A percentile compares a stretch with the other conserved stretches of the same genome.
Conservation (phyloP, 371 early-diverging fungal species). For the Mortierella sp. region DNA sequence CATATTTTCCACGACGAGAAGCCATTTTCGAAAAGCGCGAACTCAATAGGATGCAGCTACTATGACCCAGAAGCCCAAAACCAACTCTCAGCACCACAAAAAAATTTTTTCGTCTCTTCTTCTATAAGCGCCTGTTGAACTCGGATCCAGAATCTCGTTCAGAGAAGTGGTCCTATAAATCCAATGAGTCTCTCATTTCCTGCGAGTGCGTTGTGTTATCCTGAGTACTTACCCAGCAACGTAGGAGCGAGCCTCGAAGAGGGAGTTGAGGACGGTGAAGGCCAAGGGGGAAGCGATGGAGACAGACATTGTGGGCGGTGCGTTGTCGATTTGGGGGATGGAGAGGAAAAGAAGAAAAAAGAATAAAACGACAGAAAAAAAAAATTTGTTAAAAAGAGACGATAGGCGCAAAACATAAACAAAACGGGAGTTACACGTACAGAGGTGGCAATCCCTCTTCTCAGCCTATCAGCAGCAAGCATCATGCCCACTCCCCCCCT, state of each 20-base stretch:
- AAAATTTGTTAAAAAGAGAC: conserved; percentile 11
- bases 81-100: neutral
- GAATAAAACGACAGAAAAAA: conserved; percentile 15
- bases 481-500: no score
- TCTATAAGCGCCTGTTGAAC: neutral
- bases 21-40: no score
- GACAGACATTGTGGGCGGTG: conserved; percentile 64
- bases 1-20: no score
- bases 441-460: no score
- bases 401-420: conserved; percentile 1
- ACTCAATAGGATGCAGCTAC: no score
- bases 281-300: conserved; percentile 72
- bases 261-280: conserved; percentile 76
- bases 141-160: neutral
- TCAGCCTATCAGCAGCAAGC: neutral
- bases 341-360: conserved; percentile 18
- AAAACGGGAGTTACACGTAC: conserved; percentile 6
- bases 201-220: no score
- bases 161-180: neutral
- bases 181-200: no score
- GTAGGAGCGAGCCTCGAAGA: conserved; percentile 84
- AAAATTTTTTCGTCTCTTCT: neutral
- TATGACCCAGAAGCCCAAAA: no score
- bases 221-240: conserved; percentile 73
- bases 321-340: conserved; percentile 24